These are phyloP conservation scores for Panicum virgatum DNA, from an alignment of 202 grass and related monocot species.

Conservation along the genomic window DNA sequence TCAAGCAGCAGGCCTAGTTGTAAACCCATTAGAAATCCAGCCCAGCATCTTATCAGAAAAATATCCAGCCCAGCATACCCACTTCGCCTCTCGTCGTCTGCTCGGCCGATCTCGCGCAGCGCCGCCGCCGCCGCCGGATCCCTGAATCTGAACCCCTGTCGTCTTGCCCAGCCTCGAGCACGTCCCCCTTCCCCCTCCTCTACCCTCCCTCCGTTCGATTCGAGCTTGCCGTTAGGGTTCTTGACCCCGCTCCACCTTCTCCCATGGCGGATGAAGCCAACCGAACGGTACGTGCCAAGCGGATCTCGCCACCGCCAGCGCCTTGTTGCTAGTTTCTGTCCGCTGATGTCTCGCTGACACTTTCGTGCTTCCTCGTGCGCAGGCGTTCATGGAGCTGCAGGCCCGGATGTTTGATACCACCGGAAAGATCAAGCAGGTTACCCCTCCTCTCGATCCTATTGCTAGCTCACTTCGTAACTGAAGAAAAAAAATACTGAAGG, in stretches of 20 bases:
- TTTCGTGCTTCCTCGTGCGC: neutral
- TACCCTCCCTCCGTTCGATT: neutral
- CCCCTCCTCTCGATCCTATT: neutral
- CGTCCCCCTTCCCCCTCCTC: neutral
- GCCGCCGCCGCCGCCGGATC: neutral
- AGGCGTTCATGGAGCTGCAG: constrained; percentile 96
- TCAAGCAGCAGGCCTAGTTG: neutral
- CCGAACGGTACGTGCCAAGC: constrained; percentile 38
- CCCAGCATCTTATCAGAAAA: too few species aligned
- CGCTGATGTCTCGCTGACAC: constrained; percentile 7
- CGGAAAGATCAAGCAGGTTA: constrained; percentile 85
- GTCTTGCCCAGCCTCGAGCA: neutral
- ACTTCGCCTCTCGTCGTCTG: neutral
- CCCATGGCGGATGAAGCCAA: constrained; percentile 71
- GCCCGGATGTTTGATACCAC: constrained; percentile 66
- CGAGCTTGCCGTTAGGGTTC: constrained; percentile 44
- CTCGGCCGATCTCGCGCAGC: neutral
- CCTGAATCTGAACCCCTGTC: neutral
- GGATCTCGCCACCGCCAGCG: neutral
- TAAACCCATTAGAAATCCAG: neutral
- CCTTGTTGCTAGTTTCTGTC: neutral
- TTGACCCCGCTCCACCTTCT: neutral
- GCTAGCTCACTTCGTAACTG: neutral
- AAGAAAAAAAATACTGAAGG: neutral
- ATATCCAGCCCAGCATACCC: neutral